Base-by-base conservation (phyloP, 805 yeast species). In the Candida pini region DNA sequence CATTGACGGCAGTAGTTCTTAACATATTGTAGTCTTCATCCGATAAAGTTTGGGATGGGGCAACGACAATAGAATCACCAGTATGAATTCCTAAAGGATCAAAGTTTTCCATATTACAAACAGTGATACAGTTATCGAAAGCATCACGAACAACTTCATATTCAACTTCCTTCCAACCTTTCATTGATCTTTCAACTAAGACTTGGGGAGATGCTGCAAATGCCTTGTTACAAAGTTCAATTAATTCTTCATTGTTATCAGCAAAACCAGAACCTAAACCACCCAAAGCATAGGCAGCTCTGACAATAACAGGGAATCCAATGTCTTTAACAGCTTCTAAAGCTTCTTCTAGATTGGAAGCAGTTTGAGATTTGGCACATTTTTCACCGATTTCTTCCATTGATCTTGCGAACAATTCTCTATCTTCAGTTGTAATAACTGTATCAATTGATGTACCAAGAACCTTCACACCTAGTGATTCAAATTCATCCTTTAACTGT, bases 161-260 rank as follows among this genome's bases (percentile, higher is more conserved):
- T 68, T 90, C 98, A 52, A 90, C 84, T 68, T 90, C 98, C 63
- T 90, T 90, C 98, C 98, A 90, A 45, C 98, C 98, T 69, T 92
- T 92, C 95, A 90, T 85, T 30, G 96, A 87, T 59, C 80, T 78
- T 70, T 90, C 98, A 44, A 90, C 92, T 45, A 90, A 72, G 37
- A 90, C 95, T 68, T 90, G 98, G 9, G 98, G 97, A 38, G 96
- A 82, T 19, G 94, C 76, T 33, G 97, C 96, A 61, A 90, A 88
- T 0, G 97, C 96, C 58, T 83, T 80, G 56, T 78, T 76, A 69
- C 96, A 88, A 48, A 90, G 71, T 29, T 77, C 89, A 38, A 81
- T 71, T 54, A 90, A 74, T 66, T 90, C 89, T 45, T 73, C 63
- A 56, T 85, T 87, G 58, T 87, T 83, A 48, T 85, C 83, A 38